These are phyloP conservation scores for Xerocomellus chrysenteron DNA, from an alignment of 768 basidiomycete species.

Conservation along the genomic window DNA sequence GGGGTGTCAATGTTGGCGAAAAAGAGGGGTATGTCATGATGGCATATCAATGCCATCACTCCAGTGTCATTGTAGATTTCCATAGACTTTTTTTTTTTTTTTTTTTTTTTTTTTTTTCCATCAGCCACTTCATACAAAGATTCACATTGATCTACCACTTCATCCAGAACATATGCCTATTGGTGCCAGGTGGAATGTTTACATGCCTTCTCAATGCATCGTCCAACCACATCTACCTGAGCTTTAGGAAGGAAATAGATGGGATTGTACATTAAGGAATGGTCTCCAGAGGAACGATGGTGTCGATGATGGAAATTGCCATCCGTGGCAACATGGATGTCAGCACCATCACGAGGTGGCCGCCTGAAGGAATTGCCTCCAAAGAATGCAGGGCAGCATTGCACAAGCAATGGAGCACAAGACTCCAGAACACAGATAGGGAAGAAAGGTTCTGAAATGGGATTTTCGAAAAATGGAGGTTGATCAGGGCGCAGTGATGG, in stretches of 20 bases:
- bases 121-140: slow-evolving; percentile 6
- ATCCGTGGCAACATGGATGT: slow-evolving; percentile 1
- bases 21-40: slow-evolving; percentile 36
- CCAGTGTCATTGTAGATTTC: slow-evolving; percentile 35
- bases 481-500: too few relatives aligned
- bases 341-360: neutral
- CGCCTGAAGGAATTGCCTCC: too few relatives aligned
- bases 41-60: slow-evolving; percentile 39
- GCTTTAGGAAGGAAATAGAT: slow-evolving; percentile 34
- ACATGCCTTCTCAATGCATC: slow-evolving; percentile 19
- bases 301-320: slow-evolving; percentile 7
- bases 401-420: too few relatives aligned
- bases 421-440: too few relatives aligned
- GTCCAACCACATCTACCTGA: slow-evolving; percentile 33
- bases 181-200: slow-evolving; percentile 14
- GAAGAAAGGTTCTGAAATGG: too few relatives aligned
- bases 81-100: neutral
- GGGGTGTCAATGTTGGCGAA: slow-evolving; percentile 29
- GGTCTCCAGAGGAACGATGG: neutral
- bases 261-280: slow-evolving; percentile 11
- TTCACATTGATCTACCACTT: slow-evolving; percentile 37
- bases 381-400: too few relatives aligned
- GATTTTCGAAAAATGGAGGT: too few relatives aligned
- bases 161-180: slow-evolving; percentile 27
- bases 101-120: neutral